phyloP scores from a whole-genome alignment of 2,329 filamentous ascomycete genomes.

The Trichophyton schoenleinii region DNA sequence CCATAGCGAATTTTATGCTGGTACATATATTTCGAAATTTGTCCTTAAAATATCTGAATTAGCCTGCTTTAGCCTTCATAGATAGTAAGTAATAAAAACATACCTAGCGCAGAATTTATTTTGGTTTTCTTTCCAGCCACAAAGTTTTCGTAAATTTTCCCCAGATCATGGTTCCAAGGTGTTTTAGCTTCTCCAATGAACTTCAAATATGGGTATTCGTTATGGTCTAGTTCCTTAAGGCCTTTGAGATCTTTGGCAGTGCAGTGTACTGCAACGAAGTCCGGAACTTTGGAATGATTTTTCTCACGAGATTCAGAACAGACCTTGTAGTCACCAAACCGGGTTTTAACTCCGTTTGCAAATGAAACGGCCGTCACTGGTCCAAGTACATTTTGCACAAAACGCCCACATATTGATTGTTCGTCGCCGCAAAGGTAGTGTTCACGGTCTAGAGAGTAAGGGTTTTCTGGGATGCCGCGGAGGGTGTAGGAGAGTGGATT shows the following conservation, averaged over 20 bases:
- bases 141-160: not conserved
- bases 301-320: not conserved
- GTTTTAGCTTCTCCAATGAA: slow-evolving; percentile 12
- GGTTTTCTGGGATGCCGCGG: no score
- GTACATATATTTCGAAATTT: slow-evolving; percentile 8
- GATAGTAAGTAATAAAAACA: not conserved
- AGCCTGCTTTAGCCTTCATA: not conserved
- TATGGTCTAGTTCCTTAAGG: no score
- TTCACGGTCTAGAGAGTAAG: not conserved
- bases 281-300: not conserved
- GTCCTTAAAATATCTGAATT: not conserved
- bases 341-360: not conserved
- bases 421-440: slow-evolving; percentile 9
- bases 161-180: slow-evolving; percentile 10
- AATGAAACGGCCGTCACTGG: slow-evolving; percentile 7
- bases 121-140: not conserved
- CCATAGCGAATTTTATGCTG: slow-evolving; percentile 5
- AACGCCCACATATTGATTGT: slow-evolving; percentile 10
- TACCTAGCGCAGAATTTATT: not conserved
- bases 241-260: no score
- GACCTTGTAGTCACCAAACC: slow-evolving; percentile 10
- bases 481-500: no score
- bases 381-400: slow-evolving; percentile 7
- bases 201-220: not conserved
- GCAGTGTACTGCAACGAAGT: slow-evolving; percentile 6